These are phyloP conservation scores for Hansenula lynferdii DNA, from an alignment of 1,139 yeast species.

Conservation along the genomic window DNA sequence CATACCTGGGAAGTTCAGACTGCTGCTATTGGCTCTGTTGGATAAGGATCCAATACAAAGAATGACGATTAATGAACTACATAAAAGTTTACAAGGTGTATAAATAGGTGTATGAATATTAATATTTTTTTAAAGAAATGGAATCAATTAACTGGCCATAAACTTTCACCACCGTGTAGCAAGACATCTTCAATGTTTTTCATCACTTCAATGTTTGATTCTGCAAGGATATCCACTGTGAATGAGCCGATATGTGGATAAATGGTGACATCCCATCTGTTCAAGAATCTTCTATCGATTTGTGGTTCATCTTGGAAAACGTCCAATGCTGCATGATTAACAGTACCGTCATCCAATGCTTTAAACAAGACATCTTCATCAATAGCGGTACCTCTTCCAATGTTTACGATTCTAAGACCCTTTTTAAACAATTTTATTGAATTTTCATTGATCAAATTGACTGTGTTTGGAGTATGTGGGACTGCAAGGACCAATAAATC, in stretches of 20 bases:
- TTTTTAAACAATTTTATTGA: slow-evolving; percentile 42
- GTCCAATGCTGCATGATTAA: slow-evolving; percentile 76
- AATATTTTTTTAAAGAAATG: no score
- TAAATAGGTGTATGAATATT: no score
- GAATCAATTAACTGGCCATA: slow-evolving; percentile 11
- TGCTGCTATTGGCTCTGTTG: background rate
- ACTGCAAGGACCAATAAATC: slow-evolving; percentile 66
- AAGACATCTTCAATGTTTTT: slow-evolving; percentile 17
- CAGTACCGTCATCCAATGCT: slow-evolving; percentile 64
- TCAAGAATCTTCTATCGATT: slow-evolving; percentile 46
- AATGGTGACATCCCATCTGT: slow-evolving; percentile 63
- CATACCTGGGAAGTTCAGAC: background rate
- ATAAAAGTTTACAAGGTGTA: background rate
- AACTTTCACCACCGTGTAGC: slow-evolving; percentile 17
- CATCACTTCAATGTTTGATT: slow-evolving; percentile 18
- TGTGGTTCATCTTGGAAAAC: slow-evolving; percentile 71
- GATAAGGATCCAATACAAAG: slow-evolving; percentile 1
- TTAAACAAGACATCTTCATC: slow-evolving; percentile 67
- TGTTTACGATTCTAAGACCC: slow-evolving; percentile 68
- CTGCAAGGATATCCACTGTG: slow-evolving; percentile 16
- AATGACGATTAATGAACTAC: background rate
- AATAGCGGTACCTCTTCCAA: slow-evolving; percentile 73
- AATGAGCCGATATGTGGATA: slow-evolving; percentile 67
- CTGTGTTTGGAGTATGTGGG: slow-evolving; percentile 60
- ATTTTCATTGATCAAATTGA: slow-evolving; percentile 46